Base-by-base conservation (phyloP, 768 basidiomycete species). In the Russula virescens region DNA sequence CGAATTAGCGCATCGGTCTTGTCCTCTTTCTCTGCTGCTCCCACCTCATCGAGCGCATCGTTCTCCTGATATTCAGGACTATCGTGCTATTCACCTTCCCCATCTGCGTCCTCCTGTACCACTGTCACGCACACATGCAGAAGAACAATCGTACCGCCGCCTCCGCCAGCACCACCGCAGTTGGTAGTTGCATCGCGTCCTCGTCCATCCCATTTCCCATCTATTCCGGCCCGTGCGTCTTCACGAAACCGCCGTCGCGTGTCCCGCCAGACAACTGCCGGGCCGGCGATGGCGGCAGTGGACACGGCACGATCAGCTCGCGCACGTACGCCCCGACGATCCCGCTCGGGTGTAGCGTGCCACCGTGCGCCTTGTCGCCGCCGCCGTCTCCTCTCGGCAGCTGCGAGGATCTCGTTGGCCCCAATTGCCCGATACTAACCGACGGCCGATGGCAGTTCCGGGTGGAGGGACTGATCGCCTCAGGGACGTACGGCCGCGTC, bases 401-500 rank as follows among this genome's bases (percentile, higher is more conserved):
- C 31, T 3, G 16, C 23, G 23, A 4, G 1, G 40, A 40, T 2
- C 38, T n/a, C 21, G 1, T 56, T 9, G 58, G 58, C 1, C 63
- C 63, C 1, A 11, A 6, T 1, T 11, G 34, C 40, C 63, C 58
- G 0, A 10, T 55, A 31, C 52, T 64, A 40, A 31, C 11, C 14
- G 42, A 59, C 14, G 58, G 63, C 23, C 13, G 48, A 28, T 18
- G 31, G n/a, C 11, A 28, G 10, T 64, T 45, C 58, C 48, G n/a
- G 14, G 58, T 64, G 13, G 47, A 64, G 21, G 63, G 63, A 2
- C 63, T 64, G 40, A 48, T 64, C 48, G 63, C 53, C 23, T 4
- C 31, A 5, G 63, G 63, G 23, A 31, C 53, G 5, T 64, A 60
- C 38, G 63, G 63, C 5, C 63, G 63, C 40, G 63, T 64, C 25